Base-by-base conservation (phyloP, 441 rosid species). In the Melastoma candidum region DNA sequence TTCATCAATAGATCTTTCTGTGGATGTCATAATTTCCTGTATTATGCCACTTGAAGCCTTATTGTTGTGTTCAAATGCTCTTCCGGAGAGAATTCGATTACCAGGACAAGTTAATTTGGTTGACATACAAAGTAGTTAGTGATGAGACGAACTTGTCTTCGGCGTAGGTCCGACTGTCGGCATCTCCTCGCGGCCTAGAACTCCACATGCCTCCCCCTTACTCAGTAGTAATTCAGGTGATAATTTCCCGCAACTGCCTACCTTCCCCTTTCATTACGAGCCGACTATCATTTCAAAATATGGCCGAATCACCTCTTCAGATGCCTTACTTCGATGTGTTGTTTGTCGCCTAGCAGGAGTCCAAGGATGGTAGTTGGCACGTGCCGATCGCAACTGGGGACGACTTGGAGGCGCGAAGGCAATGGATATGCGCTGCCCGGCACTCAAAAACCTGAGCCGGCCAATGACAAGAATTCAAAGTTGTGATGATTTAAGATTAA, bases 151-250 rank as follows among this genome's bases (percentile, higher is more conserved):
- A 52, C 26, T 45, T 52, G 36, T 9, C 43, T 45, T 36, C 32
- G 2, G 54, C 43, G 0, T 78, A 90, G 97, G 88, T 84, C 67
- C 67, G 96, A 45, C 48, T 83, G 7, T 77, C 88, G 6, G 74
- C 72, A 7, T 61, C 86, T 1, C 69, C 69, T 43, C 56, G 57
- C 17, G 83, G 87, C 14, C 53, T 81, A 52, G 54, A 26, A 26
- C 71, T 90, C 2, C 83, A 62, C 65, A 82, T 82, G 96, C 96
- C 98, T 39, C 98, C 98, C 1, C 88, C 96, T 10, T 90, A 83
- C 76, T 90, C 98, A 25, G 83, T 77, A 50, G 82, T 85, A 62
- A 85, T 82, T 77, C 98, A 87, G 96, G 98, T 90, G 58, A 49
- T 59, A 25, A 17, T 17, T 17, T 44, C 53, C 29, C 43, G 39